Evolutionary conservation across 2,329 filamentous ascomycete species (phyloP), one percentile per base, ranked within the genome.

Genomic region (Paracoccidioides brasiliensis): DNA sequence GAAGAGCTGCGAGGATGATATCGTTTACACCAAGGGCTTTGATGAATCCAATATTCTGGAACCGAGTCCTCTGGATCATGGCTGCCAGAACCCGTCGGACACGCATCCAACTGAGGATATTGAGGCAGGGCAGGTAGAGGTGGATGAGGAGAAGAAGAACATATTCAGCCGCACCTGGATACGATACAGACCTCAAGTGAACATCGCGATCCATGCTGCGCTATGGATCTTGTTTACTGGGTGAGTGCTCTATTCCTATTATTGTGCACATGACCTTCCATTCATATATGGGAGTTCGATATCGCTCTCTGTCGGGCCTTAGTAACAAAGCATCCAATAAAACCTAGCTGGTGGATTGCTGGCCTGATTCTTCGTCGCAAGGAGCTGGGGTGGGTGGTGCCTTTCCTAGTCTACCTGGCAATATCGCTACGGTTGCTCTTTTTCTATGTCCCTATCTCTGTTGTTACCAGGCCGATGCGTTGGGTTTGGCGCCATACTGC

Each of bases 321-420:
- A 6, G 6, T 42, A 22, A 15, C 8, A 4, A 41, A 55, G 37
- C 33, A 49, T 35, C 52, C 22, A 53, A 14, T 14, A 32, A 44
- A 40, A 45, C 38, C 7, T 38, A 78, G 78, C 64, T 90, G 86
- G 86, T 90, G 85, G 85, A 84, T 90, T 60, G 83, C 85, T 5
- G 81, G 83, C 55, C 73, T 91, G 50, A 76, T 90, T 57, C 75
- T 88, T 54, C 88, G 91, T 68, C 81, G 81, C 57, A 62, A 84
- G 57, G 82, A 89, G 64, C 77, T 79, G 70, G 88, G 88, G 65
- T 95, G 89, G 89, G 71, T 94, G 56, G 80, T 90, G 52, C 89
- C 90, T 0, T 93, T 94, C 71, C 76, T 95, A 52, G 67, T 95
- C 49, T 95, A 85, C 76, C 80, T 95, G 48, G 78, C 76, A 61